A percentile compares a stretch with the other conserved stretches of the same genome.
Evolutionary conservation across 768 basidiomycete genomes (phyloP).

Genomic region (Russula lepida): DNA sequence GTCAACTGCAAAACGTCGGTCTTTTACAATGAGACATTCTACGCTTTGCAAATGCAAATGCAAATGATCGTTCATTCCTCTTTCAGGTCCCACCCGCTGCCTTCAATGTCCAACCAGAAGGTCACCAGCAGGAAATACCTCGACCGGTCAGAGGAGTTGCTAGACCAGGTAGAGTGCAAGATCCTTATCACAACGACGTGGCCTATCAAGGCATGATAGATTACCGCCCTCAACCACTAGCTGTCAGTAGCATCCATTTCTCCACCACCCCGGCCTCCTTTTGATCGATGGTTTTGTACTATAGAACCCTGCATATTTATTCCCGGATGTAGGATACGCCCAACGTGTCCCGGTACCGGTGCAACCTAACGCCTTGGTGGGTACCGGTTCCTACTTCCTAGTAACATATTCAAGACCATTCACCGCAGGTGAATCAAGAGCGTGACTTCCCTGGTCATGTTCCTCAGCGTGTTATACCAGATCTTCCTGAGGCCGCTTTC

Average conservation of each 20-base stretch:
- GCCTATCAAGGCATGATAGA: not conserved
- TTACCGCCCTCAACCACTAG: not conserved
- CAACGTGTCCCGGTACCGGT: not conserved
- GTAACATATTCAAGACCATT: not conserved
- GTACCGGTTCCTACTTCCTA: not conserved
- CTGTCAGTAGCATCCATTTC: not conserved
- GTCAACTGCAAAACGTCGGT: not conserved
- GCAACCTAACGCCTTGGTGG: not conserved
- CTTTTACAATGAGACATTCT: too few species aligned
- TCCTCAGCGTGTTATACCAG: not conserved
- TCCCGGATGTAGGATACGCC: not conserved
- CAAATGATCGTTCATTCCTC: not conserved
- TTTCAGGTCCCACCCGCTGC: not conserved
- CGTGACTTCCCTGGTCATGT: too few species aligned
- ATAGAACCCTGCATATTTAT: not conserved
- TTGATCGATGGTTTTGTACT: not conserved
- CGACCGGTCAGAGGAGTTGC: not conserved
- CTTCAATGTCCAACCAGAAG: not conserved
- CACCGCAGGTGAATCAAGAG: not conserved
- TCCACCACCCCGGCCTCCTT: not conserved
- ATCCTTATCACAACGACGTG: not conserved
- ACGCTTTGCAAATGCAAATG: too few species aligned
- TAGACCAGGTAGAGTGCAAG: not conserved
- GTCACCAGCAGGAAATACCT: not conserved
- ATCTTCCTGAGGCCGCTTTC: not conserved